phyloP scores from a whole-genome alignment of 2,329 filamentous ascomycete genomes.

The Phaeosphaeriaceae sp. region DNA sequence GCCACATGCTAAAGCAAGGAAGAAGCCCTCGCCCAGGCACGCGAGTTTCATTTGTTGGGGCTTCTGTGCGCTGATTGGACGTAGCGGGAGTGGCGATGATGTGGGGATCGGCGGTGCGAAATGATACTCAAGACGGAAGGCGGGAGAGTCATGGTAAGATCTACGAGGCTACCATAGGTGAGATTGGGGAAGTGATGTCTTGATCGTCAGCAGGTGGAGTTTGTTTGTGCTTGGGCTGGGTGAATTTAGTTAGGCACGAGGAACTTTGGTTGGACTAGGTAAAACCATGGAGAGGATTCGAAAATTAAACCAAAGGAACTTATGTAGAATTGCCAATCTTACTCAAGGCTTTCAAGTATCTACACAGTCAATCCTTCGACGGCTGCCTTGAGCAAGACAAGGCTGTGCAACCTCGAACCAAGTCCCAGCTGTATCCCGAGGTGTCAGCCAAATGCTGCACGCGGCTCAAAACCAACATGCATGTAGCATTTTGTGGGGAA shows the following conservation, averaged over 20 bases:
- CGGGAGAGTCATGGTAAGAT: not conserved
- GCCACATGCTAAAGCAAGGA: conserved; percentile 1
- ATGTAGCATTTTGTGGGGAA: not conserved
- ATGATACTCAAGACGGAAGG: conserved; percentile 24
- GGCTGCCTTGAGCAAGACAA: no score
- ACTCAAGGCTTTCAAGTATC: no score
- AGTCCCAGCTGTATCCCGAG: not conserved
- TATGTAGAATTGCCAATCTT: no score
- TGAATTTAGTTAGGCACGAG: no score
- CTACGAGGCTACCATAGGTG: not conserved
- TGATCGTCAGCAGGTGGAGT: not conserved
- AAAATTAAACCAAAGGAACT: no score
- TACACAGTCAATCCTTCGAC: not conserved
- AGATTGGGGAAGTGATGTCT: not conserved
- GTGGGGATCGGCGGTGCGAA: conserved; percentile 23
- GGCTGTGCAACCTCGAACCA: not conserved
- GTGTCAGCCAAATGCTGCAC: not conserved
- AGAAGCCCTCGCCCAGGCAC: conserved; percentile 38
- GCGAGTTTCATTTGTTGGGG: conserved; percentile 14
- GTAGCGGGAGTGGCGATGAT: conserved; percentile 22
- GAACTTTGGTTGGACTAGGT: no score
- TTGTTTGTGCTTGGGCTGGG: not conserved
- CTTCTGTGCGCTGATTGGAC: conserved; percentile 3
- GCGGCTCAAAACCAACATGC: not conserved
- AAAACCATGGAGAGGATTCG: no score